Percentiles rank a stretch among this genome's conserved stretches.
Evolutionary conservation across 441 rosid genomes (phyloP).

Genomic region (Populus hybrid): DNA sequence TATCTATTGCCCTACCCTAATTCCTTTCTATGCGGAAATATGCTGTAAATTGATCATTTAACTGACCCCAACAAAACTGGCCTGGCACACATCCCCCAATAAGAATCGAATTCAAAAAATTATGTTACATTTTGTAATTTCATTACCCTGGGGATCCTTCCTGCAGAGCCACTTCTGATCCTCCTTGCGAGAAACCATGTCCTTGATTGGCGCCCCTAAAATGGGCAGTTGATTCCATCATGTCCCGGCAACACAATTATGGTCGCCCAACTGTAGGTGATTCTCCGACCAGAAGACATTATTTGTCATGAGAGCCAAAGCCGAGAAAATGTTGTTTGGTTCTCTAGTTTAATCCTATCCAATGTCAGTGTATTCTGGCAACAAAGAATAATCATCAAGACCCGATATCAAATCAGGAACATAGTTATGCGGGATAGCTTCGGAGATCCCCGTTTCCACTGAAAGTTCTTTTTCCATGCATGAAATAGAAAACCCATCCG

Average conservation of each 20-base stretch:
- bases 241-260: background rate
- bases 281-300: conserved; percentile 1
- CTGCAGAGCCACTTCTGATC: background rate
- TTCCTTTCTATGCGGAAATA: conserved; percentile 12
- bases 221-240: background rate
- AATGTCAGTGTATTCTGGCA: conserved; percentile 59
- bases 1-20: background rate
- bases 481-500: conserved; percentile 13
- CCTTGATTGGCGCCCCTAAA: background rate
- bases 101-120: conserved; percentile 11
- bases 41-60: conserved; percentile 13
- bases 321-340: conserved; percentile 4
- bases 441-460: conserved; percentile 30
- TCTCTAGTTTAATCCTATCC: conserved; percentile 34
- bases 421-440: conserved; percentile 40
- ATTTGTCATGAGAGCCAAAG: background rate
- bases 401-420: conserved; percentile 46
- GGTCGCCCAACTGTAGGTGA: background rate
- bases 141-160: background rate
- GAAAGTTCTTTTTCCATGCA: conserved; percentile 33
- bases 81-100: conserved; percentile 5
- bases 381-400: conserved; percentile 64
- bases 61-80: conserved; percentile 17
- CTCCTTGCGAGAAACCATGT: background rate
- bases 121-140: conserved; percentile 18